These are phyloP conservation scores for Helenozyma rhizophorensis DNA, from an alignment of 805 yeast genomes.

Conservation along the genomic window DNA sequence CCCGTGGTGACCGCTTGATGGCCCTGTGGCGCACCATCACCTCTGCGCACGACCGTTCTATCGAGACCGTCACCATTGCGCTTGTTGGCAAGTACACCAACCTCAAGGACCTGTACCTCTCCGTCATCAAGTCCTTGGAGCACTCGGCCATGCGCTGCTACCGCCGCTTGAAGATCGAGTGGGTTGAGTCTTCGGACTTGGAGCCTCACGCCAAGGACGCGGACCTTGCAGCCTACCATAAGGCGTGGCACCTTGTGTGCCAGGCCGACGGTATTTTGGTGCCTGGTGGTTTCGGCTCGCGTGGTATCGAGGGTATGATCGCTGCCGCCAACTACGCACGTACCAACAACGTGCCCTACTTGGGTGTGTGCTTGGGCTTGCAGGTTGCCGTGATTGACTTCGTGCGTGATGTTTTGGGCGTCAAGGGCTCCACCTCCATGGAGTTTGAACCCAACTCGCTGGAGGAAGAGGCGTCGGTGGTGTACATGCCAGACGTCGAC, in stretches of 20 bases:
- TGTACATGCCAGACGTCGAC: conserved; percentile 98
- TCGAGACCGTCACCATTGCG: conserved; percentile 88
- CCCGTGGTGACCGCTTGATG: conserved; percentile 68
- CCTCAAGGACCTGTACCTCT: conserved; percentile 89
- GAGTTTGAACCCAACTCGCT: conserved; percentile 69
- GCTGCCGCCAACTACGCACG: conserved; percentile 98
- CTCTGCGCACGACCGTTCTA: conserved; percentile 72
- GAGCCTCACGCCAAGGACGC: conserved; percentile 65
- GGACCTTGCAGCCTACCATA: conserved; percentile 77
- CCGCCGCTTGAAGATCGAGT: conserved; percentile 78
- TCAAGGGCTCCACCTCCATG: conserved; percentile 66
- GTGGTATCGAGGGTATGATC: conserved; percentile 99
- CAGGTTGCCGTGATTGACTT: conserved; percentile 96
- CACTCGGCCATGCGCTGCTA: conserved; percentile 90
- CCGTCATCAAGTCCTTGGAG: conserved; percentile 92
- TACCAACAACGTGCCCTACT: conserved; percentile 86
- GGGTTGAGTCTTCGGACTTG: conserved; percentile 94
- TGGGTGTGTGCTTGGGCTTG: conserved; percentile 96
- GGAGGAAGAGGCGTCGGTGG: conserved; percentile 69
- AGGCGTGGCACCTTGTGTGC: conserved; percentile 92
- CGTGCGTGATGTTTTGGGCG: conserved; percentile 73
- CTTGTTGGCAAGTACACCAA: conserved; percentile 96
- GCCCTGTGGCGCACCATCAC: conserved; percentile 79
- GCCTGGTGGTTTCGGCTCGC: conserved; percentile 96
- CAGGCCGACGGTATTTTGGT: conserved; percentile 95